These are phyloP conservation scores for Psidium friedrichsthalianum DNA, from an alignment of 345 rosid genomes.

Conservation along the genomic window DNA sequence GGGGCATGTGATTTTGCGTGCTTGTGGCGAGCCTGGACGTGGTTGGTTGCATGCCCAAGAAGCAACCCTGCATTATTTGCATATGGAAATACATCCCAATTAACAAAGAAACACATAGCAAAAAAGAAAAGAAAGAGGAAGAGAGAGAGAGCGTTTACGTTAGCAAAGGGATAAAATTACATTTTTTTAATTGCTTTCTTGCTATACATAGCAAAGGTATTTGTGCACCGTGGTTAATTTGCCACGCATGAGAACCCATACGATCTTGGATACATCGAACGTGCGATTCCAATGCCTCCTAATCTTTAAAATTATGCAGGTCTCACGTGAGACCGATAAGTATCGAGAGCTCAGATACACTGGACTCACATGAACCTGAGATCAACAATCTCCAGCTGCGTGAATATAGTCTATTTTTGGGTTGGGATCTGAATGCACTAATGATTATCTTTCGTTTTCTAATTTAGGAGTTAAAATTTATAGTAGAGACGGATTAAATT, in stretches of 20 bases:
- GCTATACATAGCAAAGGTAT: not conserved
- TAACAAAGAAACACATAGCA: not conserved
- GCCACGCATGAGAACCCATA: no score
- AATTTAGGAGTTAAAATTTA: not conserved
- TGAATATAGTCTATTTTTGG: not conserved
- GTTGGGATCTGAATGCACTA: not conserved
- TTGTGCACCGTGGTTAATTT: no score
- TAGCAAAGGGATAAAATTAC: not conserved
- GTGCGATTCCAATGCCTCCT: not conserved
- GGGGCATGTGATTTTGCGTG: not conserved
- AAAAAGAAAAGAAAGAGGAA: not conserved
- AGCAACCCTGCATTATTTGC: not conserved
- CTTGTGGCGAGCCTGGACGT: not conserved
- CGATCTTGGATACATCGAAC: not conserved
- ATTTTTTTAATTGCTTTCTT: not conserved
- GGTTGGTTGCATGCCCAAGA: not conserved
- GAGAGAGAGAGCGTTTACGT: not conserved
- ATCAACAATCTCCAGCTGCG: not conserved
- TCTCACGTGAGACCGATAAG: not conserved
- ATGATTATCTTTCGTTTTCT: not conserved
- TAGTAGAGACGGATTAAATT: not conserved
- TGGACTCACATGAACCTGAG: no score
- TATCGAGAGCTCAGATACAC: not conserved
- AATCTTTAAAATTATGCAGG: not conserved
- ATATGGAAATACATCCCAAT: not conserved